A percentile compares a stretch with the other conserved stretches of the same genome.
Evolutionary conservation across 2,329 filamentous ascomycete species (phyloP).

Genomic region (Iodosphaeria phyllophila): DNA sequence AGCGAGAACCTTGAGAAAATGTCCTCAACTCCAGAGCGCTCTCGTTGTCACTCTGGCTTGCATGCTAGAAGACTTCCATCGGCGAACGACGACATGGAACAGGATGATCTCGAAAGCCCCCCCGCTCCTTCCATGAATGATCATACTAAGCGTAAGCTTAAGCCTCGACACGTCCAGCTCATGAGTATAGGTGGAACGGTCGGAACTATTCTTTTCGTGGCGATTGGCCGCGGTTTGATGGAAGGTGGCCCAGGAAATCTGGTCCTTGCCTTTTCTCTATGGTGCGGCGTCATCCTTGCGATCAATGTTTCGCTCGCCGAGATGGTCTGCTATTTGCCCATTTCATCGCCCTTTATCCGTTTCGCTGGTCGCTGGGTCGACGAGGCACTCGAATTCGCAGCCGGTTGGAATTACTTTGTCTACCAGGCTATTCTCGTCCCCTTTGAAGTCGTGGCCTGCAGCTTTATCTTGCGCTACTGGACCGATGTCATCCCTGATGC

Average conservation of each 20-base stretch:
- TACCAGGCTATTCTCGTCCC: conserved; percentile 50
- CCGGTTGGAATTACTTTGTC: conserved; percentile 58
- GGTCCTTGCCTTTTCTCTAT: conserved; percentile 40
- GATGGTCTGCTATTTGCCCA: conserved; percentile 61
- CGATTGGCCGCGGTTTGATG: conserved; percentile 38
- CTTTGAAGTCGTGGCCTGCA: conserved; percentile 48
- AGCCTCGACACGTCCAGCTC: conserved; percentile 36
- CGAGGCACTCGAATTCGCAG: conserved; percentile 54
- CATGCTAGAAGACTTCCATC: no score
- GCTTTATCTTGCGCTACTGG: conserved; percentile 45
- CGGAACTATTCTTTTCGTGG: conserved; percentile 39
- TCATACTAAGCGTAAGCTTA: conserved; percentile 31
- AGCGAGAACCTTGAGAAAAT: no score
- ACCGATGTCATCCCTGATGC: conserved; percentile 38
- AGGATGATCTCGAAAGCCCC: no score
- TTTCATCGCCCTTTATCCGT: conserved; percentile 61
- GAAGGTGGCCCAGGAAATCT: conserved; percentile 39
- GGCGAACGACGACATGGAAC: no score
- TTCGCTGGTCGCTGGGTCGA: conserved; percentile 62
- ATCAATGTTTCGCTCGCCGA: conserved; percentile 48
- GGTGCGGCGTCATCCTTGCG: conserved; percentile 41
- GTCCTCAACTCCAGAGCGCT: no score
- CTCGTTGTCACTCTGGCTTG: no score
- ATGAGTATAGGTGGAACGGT: conserved; percentile 48
- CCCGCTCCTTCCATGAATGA: no score